Percentiles rank a stretch among this genome's conserved stretches.
Conservation (phyloP, 2,329 filamentous ascomycete species). For the Pseudogymnoascus sp. region DNA sequence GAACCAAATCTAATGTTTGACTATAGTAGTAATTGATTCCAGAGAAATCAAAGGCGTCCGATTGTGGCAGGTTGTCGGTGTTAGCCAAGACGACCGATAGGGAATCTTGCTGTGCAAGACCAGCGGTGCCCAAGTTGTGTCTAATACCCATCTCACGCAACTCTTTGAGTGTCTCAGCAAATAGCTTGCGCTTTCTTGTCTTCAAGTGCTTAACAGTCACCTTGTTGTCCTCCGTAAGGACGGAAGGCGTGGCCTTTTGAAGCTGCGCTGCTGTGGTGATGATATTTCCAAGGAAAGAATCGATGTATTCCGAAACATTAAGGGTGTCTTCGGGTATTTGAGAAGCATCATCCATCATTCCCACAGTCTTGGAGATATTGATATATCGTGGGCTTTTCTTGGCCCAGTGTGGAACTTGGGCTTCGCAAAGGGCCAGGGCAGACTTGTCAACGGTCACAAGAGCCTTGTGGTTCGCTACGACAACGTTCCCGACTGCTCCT, state of each 20-base stretch:
- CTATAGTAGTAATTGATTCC: slow-evolving; percentile 68
- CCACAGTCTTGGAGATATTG: slow-evolving; percentile 61
- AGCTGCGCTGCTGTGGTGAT: slow-evolving; percentile 63
- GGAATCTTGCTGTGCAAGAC: slow-evolving; percentile 66
- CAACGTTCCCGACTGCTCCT: slow-evolving; percentile 1
- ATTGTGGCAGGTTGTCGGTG: slow-evolving; percentile 34
- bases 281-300: slow-evolving; percentile 63
- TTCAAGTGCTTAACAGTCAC: slow-evolving; percentile 80
- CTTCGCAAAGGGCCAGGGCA: slow-evolving; percentile 23
- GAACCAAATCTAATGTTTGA: slow-evolving; percentile 66
- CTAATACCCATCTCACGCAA: slow-evolving; percentile 85
- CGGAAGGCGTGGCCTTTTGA: slow-evolving; percentile 72
- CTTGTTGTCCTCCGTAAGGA: slow-evolving; percentile 83
- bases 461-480: background rate
- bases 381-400: slow-evolving; percentile 57
- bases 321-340: slow-evolving; percentile 44
- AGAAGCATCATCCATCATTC: slow-evolving; percentile 64
- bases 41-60: slow-evolving; percentile 22
- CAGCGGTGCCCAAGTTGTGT: slow-evolving; percentile 68
- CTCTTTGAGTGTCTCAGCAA: slow-evolving; percentile 78
- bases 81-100: slow-evolving; percentile 62
- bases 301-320: slow-evolving; percentile 52
- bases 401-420: slow-evolving; percentile 33
- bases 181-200: slow-evolving; percentile 79
- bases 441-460: slow-evolving; percentile 22